Evolutionary conservation across 2,329 filamentous ascomycete species (phyloP).

Genomic region (Coniella vitis): DNA sequence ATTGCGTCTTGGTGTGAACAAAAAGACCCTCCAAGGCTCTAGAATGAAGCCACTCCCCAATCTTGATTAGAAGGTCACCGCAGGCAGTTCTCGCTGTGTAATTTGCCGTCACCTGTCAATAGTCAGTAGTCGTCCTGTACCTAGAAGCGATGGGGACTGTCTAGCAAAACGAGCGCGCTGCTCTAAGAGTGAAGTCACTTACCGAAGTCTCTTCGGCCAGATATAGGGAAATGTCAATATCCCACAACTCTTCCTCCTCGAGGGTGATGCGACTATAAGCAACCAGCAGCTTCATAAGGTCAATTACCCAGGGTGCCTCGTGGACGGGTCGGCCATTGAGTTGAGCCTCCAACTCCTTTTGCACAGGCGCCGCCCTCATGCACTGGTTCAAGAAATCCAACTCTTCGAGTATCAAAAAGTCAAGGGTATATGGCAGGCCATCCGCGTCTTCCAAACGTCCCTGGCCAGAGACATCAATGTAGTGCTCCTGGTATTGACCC

Average conservation of each 20-base stretch:
- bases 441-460: conserved; percentile 86
- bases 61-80: conserved; percentile 84
- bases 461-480: conserved; percentile 79
- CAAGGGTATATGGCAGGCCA: conserved; percentile 85
- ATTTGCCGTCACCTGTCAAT: conserved; percentile 67
- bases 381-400: conserved; percentile 91
- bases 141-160: too few relatives aligned
- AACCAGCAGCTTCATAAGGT: conserved; percentile 79
- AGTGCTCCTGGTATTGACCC: conserved; percentile 69
- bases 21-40: conserved; percentile 73
- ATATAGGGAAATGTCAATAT: conserved; percentile 93
- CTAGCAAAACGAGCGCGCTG: too few relatives aligned
- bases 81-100: conserved; percentile 92
- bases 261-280: conserved; percentile 83
- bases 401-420: conserved; percentile 89
- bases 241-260: conserved; percentile 93
- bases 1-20: conserved; percentile 67
- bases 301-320: conserved; percentile 72
- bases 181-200: too few relatives aligned
- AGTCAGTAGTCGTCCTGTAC: not conserved
- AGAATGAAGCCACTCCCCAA: conserved; percentile 80
- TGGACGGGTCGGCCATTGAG: conserved; percentile 55
- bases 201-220: conserved; percentile 86
- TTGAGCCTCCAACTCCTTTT: conserved; percentile 79
- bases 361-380: conserved; percentile 79